phyloP scores from a whole-genome alignment of 192 early-diverging fungal genomes.

The Podochytrium sp. region DNA sequence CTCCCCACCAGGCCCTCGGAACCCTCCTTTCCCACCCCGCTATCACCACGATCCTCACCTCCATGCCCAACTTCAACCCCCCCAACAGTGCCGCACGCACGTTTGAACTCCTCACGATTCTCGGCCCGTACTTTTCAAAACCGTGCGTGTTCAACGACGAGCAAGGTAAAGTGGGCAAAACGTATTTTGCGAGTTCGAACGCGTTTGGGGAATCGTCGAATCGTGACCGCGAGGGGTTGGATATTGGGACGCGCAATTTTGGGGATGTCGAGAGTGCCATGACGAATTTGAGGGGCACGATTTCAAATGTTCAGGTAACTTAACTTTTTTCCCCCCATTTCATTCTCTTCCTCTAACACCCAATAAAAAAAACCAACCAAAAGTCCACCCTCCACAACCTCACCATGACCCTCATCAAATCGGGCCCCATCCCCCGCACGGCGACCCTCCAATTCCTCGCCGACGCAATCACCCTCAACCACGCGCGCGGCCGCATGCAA shows the following conservation, averaged over 20 bases:
- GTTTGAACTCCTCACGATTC: constrained; percentile 67
- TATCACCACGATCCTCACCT: constrained; percentile 52
- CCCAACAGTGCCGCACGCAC: constrained; percentile 48
- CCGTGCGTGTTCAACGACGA: constrained; percentile 47
- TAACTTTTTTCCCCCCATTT: constrained; percentile 1
- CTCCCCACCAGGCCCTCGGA: constrained; percentile 48
- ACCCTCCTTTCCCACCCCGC: constrained; percentile 60
- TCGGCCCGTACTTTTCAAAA: constrained; percentile 74
- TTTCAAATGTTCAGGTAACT: constrained; percentile 42
- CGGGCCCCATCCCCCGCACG: constrained; percentile 60
- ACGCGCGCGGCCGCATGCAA: constrained; percentile 75
- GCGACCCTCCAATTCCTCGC: constrained; percentile 70
- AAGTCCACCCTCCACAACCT: constrained; percentile 43
- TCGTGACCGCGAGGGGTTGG: constrained; percentile 32
- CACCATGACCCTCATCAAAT: constrained; percentile 66
- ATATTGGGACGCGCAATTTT: constrained; percentile 50
- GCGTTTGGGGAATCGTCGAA: constrained; percentile 32
- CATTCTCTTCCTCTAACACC: too few relatives aligned
- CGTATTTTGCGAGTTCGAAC: constrained; percentile 50
- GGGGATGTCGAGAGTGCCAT: constrained; percentile 51
- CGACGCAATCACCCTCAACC: constrained; percentile 67
- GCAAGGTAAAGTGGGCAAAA: constrained; percentile 37
- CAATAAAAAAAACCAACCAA: too few relatives aligned
- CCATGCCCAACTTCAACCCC: constrained; percentile 61
- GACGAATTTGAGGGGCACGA: constrained; percentile 36